Evolutionary conservation across 306 rosid genomes (phyloP).

Genomic region (Quercus berberidifolia): DNA sequence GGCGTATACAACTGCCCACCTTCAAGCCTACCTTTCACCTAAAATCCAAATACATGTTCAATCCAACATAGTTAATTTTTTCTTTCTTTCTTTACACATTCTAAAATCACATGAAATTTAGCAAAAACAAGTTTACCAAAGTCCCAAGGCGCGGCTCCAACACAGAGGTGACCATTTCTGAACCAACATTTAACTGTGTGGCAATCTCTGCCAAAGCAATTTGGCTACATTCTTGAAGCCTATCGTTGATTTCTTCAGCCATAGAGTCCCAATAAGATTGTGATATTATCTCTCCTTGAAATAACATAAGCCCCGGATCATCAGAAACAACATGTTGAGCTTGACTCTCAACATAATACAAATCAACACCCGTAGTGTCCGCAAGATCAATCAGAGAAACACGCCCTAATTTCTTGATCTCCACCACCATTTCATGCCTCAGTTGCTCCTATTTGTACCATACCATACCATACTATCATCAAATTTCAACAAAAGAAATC

Average conservation of each 20-base stretch:
- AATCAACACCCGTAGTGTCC: slow-evolving; percentile 78
- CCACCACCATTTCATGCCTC: slow-evolving; percentile 70
- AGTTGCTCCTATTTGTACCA: slow-evolving; percentile 62
- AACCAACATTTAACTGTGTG: slow-evolving; percentile 74
- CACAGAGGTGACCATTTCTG: slow-evolving; percentile 70
- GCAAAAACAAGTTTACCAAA: slow-evolving; percentile 39
- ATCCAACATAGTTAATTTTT: background rate
- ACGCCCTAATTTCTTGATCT: slow-evolving; percentile 74
- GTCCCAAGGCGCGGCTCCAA: slow-evolving; percentile 88
- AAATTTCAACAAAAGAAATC: background rate
- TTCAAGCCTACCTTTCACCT: slow-evolving; percentile 99
- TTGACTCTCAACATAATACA: slow-evolving; percentile 84
- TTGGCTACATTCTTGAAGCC: slow-evolving; percentile 98
- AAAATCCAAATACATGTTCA: slow-evolving; percentile 12
- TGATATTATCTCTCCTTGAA: slow-evolving; percentile 86
- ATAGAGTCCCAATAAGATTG: slow-evolving; percentile 83
- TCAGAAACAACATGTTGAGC: slow-evolving; percentile 53
- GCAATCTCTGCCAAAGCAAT: slow-evolving; percentile 90
- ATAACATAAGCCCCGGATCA: slow-evolving; percentile 60
- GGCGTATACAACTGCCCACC: slow-evolving; percentile 97
- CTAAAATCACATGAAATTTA: slow-evolving; percentile 15
- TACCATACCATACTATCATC: background rate
- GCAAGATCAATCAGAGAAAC: slow-evolving; percentile 83
- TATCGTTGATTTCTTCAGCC: slow-evolving; percentile 84
- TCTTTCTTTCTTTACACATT: background rate